A percentile compares a stretch with the other conserved stretches of the same genome.
Evolutionary conservation across 2,329 filamentous ascomycete species (phyloP).

Genomic region (Elsinoe arachidis): DNA sequence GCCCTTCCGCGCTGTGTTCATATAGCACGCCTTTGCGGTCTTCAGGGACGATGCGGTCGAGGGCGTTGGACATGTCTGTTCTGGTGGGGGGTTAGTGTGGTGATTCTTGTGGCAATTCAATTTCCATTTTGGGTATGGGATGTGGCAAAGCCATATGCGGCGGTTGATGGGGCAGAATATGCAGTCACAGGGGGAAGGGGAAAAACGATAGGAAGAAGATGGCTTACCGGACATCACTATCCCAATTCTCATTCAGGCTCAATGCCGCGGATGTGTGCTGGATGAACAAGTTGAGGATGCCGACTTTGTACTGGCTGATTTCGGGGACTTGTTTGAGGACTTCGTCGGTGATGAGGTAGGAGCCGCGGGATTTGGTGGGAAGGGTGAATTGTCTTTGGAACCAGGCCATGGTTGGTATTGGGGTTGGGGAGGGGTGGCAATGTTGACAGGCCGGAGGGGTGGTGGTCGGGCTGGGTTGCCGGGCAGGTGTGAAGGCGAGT

Average conservation of each 20-base stretch:
- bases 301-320: constrained; percentile 73
- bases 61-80: constrained; percentile 83
- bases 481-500: constrained; percentile 16
- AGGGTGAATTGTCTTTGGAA: constrained; percentile 78
- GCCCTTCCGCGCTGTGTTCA: constrained; percentile 75
- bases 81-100: background rate
- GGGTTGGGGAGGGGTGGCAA: constrained; percentile 20
- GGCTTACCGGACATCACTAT: constrained; percentile 61
- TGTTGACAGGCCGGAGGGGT: constrained; percentile 28
- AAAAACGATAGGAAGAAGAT: background rate
- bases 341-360: constrained; percentile 79
- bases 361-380: constrained; percentile 67
- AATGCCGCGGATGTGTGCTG: constrained; percentile 93
- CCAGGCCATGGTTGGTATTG: constrained; percentile 49
- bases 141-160: background rate
- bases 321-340: constrained; percentile 67
- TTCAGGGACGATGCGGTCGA: constrained; percentile 82
- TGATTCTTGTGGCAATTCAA: background rate
- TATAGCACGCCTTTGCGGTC: constrained; percentile 62
- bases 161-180: background rate
- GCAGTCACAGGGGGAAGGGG: too few species aligned
- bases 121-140: background rate
- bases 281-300: constrained; percentile 79
- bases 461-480: constrained; percentile 26
- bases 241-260: constrained; percentile 86